Conservation (phyloP, 768 basidiomycete species). For the Pleurotus sapidus region DNA sequence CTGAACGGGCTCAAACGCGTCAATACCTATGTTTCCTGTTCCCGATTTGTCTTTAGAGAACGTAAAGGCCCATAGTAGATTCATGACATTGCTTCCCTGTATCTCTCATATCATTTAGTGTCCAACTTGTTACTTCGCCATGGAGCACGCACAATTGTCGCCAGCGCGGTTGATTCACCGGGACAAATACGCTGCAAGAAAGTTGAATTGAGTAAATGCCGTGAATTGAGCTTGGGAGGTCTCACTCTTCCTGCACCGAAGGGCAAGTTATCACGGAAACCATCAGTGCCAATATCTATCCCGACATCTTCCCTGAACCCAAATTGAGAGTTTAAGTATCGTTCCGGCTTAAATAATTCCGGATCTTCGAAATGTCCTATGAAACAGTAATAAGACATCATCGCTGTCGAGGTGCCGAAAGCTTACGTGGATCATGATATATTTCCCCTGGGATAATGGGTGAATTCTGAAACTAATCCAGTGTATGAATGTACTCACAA, state of each 20-base stretch:
- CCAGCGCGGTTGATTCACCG: background rate
- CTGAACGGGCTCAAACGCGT: background rate
- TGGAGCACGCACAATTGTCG: background rate
- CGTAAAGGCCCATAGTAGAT: background rate
- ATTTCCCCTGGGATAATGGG: background rate
- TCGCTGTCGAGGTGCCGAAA: background rate
- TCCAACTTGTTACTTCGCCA: no score
- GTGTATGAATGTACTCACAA: constrained; percentile 20
- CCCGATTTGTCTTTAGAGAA: background rate
- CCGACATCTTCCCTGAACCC: background rate
- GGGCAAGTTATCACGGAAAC: background rate
- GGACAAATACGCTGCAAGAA: background rate
- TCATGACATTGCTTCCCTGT: background rate
- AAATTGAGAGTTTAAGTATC: background rate
- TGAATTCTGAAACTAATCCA: background rate
- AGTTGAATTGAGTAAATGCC: background rate
- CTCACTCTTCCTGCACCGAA: constrained; percentile 3
- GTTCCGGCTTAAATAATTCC: constrained; percentile 2
- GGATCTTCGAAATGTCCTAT: constrained; percentile 1
- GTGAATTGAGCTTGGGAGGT: no score
- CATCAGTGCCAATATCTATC: background rate
- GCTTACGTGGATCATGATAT: constrained; percentile 1
- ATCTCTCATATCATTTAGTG: no score
- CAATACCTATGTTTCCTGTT: background rate
- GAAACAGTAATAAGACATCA: no score